Evolutionary conservation across 495 filamentous ascomycete genomes (phyloP).

Genomic region (Aspergillus mulundensis): DNA sequence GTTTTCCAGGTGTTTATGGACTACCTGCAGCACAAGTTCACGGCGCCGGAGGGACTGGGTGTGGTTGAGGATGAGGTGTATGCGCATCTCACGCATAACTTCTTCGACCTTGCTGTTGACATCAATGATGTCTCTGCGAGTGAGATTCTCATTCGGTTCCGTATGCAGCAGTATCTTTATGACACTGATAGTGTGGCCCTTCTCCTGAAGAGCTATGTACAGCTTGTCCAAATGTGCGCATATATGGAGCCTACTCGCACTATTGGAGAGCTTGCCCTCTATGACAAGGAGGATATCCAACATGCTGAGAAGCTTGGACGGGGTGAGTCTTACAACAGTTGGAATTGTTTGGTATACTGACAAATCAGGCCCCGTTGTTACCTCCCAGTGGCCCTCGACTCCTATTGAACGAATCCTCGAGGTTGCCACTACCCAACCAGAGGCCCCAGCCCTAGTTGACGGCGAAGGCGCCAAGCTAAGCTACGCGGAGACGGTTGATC

Average conservation of each 20-base stretch:
- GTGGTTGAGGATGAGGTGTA: slow-evolving; percentile 9
- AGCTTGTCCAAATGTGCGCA: not conserved
- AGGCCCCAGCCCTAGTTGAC: not conserved
- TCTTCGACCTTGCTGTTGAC: too few species aligned
- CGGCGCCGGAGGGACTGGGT: slow-evolving; percentile 1
- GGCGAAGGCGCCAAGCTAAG: not conserved
- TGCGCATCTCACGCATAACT: slow-evolving; percentile 3
- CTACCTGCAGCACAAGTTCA: slow-evolving; percentile 24
- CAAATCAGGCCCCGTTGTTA: not conserved
- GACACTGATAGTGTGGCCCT: slow-evolving; percentile 19
- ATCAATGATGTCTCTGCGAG: slow-evolving; percentile 21
- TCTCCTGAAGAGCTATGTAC: slow-evolving; percentile 25
- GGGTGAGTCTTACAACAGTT: not conserved
- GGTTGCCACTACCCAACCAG: not conserved
- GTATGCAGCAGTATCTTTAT: slow-evolving; percentile 24
- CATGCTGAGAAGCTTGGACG: not conserved
- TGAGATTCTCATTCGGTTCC: slow-evolving; percentile 13
- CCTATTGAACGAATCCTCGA: not conserved
- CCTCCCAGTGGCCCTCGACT: not conserved
- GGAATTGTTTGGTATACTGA: not conserved
- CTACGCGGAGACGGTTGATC: not conserved
- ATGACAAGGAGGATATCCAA: too few species aligned
- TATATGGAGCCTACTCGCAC: too few species aligned
- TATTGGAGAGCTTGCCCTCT: too few species aligned
- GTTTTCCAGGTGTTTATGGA: slow-evolving; percentile 41